A percentile compares a stretch with the other conserved stretches of the same genome.
Conservation (phyloP, 2,329 filamentous ascomycete species). For the Bertia moriformis region DNA sequence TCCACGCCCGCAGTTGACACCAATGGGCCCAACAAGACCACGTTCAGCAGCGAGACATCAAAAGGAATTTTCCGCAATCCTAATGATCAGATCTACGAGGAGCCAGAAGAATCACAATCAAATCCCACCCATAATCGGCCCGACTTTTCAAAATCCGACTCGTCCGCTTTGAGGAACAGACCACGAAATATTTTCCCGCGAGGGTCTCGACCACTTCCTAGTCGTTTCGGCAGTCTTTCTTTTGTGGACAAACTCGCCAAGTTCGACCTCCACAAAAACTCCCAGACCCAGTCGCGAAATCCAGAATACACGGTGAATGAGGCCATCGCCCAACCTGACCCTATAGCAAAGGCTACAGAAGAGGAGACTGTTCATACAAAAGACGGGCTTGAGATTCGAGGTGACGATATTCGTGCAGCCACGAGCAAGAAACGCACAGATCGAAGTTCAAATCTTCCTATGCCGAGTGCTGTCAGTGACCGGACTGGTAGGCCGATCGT, state of each 20-base stretch:
- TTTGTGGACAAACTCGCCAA: conserved; percentile 20
- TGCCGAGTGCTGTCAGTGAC: conserved; percentile 49
- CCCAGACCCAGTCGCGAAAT: conserved; percentile 41
- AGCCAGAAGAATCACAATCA: conserved; percentile 21
- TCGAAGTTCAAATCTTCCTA: conserved; percentile 44
- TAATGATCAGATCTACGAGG: conserved; percentile 48
- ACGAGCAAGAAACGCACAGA: conserved; percentile 48
- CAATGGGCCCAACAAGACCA: conserved; percentile 13
- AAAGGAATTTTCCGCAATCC: conserved; percentile 41
- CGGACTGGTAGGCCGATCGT: conserved; percentile 47
- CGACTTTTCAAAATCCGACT: conserved; percentile 6
- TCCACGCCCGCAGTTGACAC: no score
- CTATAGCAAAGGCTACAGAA: conserved; percentile 9
- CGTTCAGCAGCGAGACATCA: conserved; percentile 18
- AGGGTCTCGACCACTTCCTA: conserved; percentile 17
- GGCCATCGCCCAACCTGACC: conserved; percentile 11
- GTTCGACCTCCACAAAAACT: conserved; percentile 45
- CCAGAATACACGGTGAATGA: conserved; percentile 39
- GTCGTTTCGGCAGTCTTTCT: conserved; percentile 14
- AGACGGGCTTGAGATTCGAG: conserved; percentile 40
- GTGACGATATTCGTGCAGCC: conserved; percentile 48
- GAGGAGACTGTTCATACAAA: conserved; percentile 24
- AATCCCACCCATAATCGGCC: conserved; percentile 1
- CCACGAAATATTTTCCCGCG: conserved; percentile 36
- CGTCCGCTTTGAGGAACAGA: conserved; percentile 26